These are phyloP conservation scores for Prosopis cineraria DNA, from an alignment of 306 rosid genomes.

Conservation along the genomic window DNA sequence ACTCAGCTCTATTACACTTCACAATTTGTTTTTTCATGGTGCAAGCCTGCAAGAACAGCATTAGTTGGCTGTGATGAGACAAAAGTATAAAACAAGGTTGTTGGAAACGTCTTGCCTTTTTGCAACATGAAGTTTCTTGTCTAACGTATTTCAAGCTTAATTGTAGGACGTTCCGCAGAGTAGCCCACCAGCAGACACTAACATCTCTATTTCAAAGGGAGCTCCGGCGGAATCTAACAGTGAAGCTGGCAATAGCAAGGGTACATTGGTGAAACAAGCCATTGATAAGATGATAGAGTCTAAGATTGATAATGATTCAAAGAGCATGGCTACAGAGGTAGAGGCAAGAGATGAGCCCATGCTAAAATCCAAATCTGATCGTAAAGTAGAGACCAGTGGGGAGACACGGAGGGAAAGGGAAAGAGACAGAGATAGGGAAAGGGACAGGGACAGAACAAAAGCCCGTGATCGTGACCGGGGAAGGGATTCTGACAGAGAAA, in stretches of 20 bases:
- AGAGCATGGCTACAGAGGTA: slow-evolving; percentile 52
- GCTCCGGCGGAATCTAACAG: slow-evolving; percentile 42
- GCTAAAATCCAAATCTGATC: slow-evolving; percentile 66
- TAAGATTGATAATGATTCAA: slow-evolving; percentile 72
- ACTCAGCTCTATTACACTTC: not conserved
- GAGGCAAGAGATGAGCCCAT: slow-evolving; percentile 57
- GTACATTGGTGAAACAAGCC: slow-evolving; percentile 47
- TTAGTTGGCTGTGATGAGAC: slow-evolving; percentile 26
- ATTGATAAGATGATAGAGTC: slow-evolving; percentile 61
- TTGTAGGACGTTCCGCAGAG: slow-evolving; percentile 65
- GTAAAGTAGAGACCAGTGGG: slow-evolving; percentile 52
- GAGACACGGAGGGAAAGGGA: slow-evolving; percentile 64
- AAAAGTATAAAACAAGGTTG: not conserved
- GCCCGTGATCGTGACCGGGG: slow-evolving; percentile 80
- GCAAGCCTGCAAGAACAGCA: slow-evolving; percentile 18
- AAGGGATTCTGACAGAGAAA: slow-evolving; percentile 85
- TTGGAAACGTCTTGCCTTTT: slow-evolving; percentile 5
- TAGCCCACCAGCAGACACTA: slow-evolving; percentile 52
- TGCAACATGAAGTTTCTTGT: slow-evolving; percentile 4
- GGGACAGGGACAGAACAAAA: slow-evolving; percentile 66
- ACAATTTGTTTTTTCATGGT: slow-evolving; percentile 2
- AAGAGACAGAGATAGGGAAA: slow-evolving; percentile 46
- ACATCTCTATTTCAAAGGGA: slow-evolving; percentile 44
- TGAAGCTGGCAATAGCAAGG: slow-evolving; percentile 60
- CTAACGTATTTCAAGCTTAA: slow-evolving; percentile 5